Conservation (phyloP, 2,329 filamentous ascomycete genomes). For the Aspergillus sp. region DNA sequence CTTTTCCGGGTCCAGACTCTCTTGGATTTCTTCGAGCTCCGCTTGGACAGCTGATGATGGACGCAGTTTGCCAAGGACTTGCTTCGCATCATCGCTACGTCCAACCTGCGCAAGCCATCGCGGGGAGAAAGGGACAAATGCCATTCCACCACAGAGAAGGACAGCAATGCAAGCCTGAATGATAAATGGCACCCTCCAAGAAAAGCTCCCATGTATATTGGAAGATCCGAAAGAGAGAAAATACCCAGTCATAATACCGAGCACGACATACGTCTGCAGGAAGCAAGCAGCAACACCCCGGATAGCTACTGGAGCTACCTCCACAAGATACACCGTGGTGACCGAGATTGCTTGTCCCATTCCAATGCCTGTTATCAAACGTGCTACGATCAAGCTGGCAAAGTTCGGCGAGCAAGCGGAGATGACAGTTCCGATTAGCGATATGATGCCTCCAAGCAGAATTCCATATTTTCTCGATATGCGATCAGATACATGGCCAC, state of each 20-base stretch:
- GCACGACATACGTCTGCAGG: conserved; percentile 13
- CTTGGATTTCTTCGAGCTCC: conserved; percentile 19
- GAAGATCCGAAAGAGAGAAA: conserved; percentile 14
- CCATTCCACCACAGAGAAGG: conserved; percentile 2
- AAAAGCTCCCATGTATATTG: conserved; percentile 4
- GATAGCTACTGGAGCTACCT: conserved; percentile 11
- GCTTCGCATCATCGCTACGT: conserved; percentile 7
- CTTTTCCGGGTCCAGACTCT: conserved; percentile 17
- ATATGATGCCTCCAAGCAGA: conserved; percentile 11
- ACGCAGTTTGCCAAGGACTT: conserved; percentile 3
- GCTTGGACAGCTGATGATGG: background rate
- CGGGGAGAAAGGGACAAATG: conserved; percentile 14
- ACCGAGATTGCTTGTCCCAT: conserved; percentile 17
- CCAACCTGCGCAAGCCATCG: conserved; percentile 13
- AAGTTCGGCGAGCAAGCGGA: conserved; percentile 14
- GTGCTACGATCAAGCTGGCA: conserved; percentile 12
- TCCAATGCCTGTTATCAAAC: conserved; percentile 13
- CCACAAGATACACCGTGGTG: conserved; percentile 16
- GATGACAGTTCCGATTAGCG: conserved; percentile 11
- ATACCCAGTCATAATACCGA: conserved; percentile 16
- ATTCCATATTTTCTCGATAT: conserved; percentile 16
- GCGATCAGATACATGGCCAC: conserved; percentile 15
- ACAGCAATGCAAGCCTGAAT: conserved; percentile 12
- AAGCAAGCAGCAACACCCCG: conserved; percentile 15
- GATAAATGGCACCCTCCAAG: conserved; percentile 14